phyloP scores from a whole-genome alignment of 2,329 filamentous ascomycete species.

The Bipolaris oryzae region DNA sequence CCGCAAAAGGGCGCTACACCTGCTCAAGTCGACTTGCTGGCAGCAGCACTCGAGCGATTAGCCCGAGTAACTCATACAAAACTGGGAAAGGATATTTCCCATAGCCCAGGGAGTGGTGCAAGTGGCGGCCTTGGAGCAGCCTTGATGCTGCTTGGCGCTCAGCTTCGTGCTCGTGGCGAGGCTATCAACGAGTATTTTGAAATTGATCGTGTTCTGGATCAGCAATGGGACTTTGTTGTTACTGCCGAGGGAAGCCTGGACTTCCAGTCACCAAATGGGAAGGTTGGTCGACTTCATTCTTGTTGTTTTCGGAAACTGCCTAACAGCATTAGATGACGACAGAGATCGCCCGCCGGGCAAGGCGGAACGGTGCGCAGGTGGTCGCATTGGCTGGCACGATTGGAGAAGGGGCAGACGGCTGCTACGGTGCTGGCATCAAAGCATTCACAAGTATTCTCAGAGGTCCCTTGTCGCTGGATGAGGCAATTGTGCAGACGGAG shows the following conservation, averaged over 20 bases:
- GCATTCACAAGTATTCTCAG: constrained; percentile 47
- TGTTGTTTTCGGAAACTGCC: neutral
- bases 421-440: constrained; percentile 40
- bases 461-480: constrained; percentile 42
- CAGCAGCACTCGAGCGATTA: constrained; percentile 52
- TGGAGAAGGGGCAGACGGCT: constrained; percentile 37
- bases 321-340: constrained; percentile 54
- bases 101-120: constrained; percentile 56
- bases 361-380: constrained; percentile 54
- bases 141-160: constrained; percentile 56
- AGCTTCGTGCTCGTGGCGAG: constrained; percentile 56
- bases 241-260: constrained; percentile 62
- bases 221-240: constrained; percentile 57
- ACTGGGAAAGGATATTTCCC: constrained; percentile 47
- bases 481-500: constrained; percentile 45
- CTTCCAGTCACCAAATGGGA: constrained; percentile 58
- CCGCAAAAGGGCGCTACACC: constrained; percentile 59
- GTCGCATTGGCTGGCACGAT: constrained; percentile 47
- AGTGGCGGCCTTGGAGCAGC: constrained; percentile 61
- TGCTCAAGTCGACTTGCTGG: constrained; percentile 53
- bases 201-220: constrained; percentile 54
- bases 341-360: constrained; percentile 58
- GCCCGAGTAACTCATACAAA: constrained; percentile 46
- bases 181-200: constrained; percentile 60
- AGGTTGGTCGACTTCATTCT: neutral